Conservation (phyloP, 352 stramenopile genomes). For the Globisporangium radiosum region DNA sequence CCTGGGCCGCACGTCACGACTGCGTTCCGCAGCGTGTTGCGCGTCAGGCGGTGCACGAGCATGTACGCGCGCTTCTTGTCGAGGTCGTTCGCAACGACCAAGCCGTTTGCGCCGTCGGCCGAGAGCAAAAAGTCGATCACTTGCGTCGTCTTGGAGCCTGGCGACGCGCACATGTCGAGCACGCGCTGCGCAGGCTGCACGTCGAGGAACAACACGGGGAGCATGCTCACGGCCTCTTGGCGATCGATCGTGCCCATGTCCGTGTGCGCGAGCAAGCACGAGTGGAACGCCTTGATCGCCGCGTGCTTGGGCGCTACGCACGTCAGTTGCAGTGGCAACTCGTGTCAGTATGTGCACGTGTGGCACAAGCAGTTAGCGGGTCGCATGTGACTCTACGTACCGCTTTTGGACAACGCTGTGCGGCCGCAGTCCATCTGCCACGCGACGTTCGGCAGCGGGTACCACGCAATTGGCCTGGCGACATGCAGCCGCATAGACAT, state of each 20-base stretch:
- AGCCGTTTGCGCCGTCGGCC: conserved; percentile 31
- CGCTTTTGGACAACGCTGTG: conserved; percentile 74
- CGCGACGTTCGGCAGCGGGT: conserved; percentile 66
- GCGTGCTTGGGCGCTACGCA: conserved; percentile 62
- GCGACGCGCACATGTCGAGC: conserved; percentile 92
- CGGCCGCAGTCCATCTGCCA: conserved; percentile 82
- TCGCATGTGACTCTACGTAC: conserved; percentile 17
- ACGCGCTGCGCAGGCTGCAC: conserved; percentile 81
- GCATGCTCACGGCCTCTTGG: conserved; percentile 98
- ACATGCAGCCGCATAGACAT: background rate
- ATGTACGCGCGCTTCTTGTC: conserved; percentile 97
- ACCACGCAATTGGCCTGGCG: conserved; percentile 62
- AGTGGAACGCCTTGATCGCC: conserved; percentile 87
- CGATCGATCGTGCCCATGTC: conserved; percentile 91
- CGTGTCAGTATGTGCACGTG: background rate
- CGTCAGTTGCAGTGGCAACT: no score
- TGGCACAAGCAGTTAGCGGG: background rate
- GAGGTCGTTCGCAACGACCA: conserved; percentile 95
- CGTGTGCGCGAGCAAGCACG: conserved; percentile 91
- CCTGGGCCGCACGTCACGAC: conserved; percentile 93
- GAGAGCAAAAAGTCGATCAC: conserved; percentile 87
- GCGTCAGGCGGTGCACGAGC: conserved; percentile 92
- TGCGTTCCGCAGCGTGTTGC: conserved; percentile 73
- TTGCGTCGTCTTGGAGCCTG: conserved; percentile 98
- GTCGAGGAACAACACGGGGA: conserved; percentile 96